Conservation (phyloP, 371 early-diverging fungal genomes). For the Mortierella sp. region DNA sequence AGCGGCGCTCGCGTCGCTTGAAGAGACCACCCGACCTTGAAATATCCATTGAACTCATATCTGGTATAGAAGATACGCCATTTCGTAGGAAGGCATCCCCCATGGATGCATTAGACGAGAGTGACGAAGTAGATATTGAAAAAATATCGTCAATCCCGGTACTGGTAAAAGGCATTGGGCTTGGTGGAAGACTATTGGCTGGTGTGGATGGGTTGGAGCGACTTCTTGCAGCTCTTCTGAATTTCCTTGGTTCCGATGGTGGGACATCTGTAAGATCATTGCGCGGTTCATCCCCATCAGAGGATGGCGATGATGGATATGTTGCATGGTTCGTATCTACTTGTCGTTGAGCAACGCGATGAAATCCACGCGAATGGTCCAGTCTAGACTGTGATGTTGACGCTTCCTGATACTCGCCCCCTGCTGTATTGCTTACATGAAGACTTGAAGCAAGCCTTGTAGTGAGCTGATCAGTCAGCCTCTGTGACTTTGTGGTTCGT, state of each 20-base stretch:
- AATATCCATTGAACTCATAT: slow-evolving; percentile 90
- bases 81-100: no score
- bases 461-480: slow-evolving; percentile 50
- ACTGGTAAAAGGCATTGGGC: slow-evolving; percentile 20
- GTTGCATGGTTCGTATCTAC: no score
- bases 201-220: slow-evolving; percentile 50
- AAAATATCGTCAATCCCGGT: slow-evolving; percentile 52
- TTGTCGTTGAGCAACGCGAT: slow-evolving; percentile 10
- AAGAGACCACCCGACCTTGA: slow-evolving; percentile 24
- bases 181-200: slow-evolving; percentile 39
- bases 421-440: slow-evolving; percentile 28
- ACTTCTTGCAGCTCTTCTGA: slow-evolving; percentile 33
- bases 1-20: slow-evolving; percentile 32
- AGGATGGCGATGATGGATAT: no score
- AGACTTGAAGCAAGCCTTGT: slow-evolving; percentile 40
- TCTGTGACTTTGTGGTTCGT: slow-evolving; percentile 39
- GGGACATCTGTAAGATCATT: no score
- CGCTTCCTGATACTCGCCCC: no score
- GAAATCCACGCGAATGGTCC: slow-evolving; percentile 32
- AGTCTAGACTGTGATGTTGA: slow-evolving; percentile 16
- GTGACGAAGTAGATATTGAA: slow-evolving; percentile 83
- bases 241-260: slow-evolving; percentile 29
- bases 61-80: slow-evolving; percentile 79
- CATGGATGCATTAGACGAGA: slow-evolving; percentile 72
- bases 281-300: no score